phyloP scores from a whole-genome alignment of 176 grass and related monocot genomes.

The Oryza glaberrima region DNA sequence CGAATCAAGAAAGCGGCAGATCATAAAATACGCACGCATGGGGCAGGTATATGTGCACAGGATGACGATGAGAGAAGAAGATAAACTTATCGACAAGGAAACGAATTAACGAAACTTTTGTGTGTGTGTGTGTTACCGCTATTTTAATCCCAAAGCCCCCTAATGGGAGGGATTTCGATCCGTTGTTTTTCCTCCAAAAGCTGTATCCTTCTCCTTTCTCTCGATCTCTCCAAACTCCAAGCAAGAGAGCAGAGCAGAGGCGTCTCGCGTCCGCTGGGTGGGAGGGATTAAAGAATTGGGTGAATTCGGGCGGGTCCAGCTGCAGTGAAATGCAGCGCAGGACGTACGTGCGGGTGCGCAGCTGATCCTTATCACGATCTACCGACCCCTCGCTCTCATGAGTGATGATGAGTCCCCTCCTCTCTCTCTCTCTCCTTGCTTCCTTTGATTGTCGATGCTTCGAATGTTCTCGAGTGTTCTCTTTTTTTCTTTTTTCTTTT shows the following conservation, averaged over 20 bases:
- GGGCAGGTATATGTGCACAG: background rate
- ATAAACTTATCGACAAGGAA: background rate
- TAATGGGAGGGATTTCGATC: no score
- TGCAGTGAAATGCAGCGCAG: slow-evolving; percentile 8
- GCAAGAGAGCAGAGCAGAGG: no score
- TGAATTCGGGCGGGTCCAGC: slow-evolving; percentile 15
- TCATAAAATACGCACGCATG: background rate
- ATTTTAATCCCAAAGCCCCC: no score
- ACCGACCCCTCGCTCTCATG: no score
- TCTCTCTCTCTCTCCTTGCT: background rate
- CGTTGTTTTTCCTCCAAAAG: no score
- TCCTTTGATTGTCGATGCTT: background rate
- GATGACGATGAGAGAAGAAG: background rate
- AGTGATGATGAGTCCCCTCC: no score
- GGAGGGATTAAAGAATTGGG: slow-evolving; percentile 18
- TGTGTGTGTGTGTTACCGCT: no score
- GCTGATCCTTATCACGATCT: slow-evolving; percentile 34
- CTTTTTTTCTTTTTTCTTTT: no score
- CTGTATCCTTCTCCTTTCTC: no score
- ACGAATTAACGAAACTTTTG: no score
- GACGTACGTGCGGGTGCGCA: slow-evolving; percentile 40
- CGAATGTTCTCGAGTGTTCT: background rate
- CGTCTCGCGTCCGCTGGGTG: no score
- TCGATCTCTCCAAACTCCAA: no score
- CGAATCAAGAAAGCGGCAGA: slow-evolving; percentile 30